Conservation (phyloP, 306 rosid genomes). For the Cotoneaster glaucophyllus region DNA sequence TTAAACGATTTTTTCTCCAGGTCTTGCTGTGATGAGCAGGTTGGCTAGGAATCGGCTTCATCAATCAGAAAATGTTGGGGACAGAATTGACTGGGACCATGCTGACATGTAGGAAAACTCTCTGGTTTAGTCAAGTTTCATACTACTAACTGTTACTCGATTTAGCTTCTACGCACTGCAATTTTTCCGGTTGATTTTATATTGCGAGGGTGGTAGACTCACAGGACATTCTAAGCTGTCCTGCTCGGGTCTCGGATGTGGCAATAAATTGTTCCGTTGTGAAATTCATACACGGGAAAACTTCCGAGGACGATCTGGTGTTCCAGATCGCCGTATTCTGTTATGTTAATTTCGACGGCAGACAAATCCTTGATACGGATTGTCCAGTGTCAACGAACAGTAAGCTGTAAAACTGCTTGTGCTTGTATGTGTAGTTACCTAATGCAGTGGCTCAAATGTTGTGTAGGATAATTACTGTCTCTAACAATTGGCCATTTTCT, state of each 20-base stretch:
- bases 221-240: slow-evolving; percentile 1
- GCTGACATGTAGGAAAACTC: slow-evolving; percentile 30
- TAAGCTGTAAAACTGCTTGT: not conserved
- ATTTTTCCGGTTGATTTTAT: not conserved
- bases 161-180: not conserved
- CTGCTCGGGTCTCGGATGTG: not conserved
- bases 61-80: slow-evolving; percentile 44
- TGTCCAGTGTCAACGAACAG: not conserved
- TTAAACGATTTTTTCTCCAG: slow-evolving; percentile 23
- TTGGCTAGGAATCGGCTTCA: slow-evolving; percentile 59
- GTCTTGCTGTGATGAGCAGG: slow-evolving; percentile 76
- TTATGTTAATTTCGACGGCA: not conserved
- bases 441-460: not conserved
- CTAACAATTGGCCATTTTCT: no score
- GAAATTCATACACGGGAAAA: not conserved
- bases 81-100: slow-evolving; percentile 63
- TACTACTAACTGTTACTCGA: not conserved
- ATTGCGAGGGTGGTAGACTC: not conserved
- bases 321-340: not conserved
- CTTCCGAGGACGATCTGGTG: not conserved
- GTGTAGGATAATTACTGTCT: no score
- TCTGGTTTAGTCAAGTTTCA: not conserved
- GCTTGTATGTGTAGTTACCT: not conserved
- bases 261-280: not conserved
- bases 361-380: not conserved